Percentiles rank a stretch among this genome's conserved stretches.
Conservation (phyloP, 805 yeast species). For the Suhomyces prunicola region DNA sequence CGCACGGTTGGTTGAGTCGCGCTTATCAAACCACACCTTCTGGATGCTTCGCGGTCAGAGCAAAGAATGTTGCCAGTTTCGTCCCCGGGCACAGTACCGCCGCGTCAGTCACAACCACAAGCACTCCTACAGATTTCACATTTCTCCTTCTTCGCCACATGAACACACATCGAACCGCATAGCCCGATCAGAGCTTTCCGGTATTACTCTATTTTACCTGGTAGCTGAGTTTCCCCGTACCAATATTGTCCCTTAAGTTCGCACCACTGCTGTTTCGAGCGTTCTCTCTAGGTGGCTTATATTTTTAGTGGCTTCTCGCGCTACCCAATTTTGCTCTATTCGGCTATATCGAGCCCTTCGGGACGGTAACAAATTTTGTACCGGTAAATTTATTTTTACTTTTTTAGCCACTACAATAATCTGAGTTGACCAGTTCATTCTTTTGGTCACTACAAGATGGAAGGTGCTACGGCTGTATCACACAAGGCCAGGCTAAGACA, state of each 20-base stretch:
- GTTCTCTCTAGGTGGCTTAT: neutral
- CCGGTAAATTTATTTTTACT: neutral
- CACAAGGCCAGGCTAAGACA: slow-evolving; percentile 27
- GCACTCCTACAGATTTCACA: neutral
- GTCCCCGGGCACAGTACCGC: neutral
- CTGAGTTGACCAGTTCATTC: neutral
- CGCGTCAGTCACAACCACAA: neutral
- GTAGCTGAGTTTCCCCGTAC: neutral
- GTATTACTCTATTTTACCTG: neutral
- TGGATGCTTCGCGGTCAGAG: neutral
- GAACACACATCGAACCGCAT: neutral
- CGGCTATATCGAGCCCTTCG: neutral
- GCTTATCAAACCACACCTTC: neutral
- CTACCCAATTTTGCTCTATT: neutral
- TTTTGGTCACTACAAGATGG: slow-evolving; percentile 1
- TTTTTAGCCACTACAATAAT: neutral
- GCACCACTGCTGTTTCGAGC: neutral
- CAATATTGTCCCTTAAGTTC: neutral
- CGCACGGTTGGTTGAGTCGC: neutral
- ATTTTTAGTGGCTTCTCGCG: neutral
- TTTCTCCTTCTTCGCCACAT: neutral
- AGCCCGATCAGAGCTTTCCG: neutral
- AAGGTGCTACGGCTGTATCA: slow-evolving; percentile 4
- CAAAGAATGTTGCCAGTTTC: neutral
- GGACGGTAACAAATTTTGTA: neutral